These are phyloP conservation scores for Rhodocollybia butyracea DNA, from an alignment of 768 basidiomycete genomes.

Conservation along the genomic window DNA sequence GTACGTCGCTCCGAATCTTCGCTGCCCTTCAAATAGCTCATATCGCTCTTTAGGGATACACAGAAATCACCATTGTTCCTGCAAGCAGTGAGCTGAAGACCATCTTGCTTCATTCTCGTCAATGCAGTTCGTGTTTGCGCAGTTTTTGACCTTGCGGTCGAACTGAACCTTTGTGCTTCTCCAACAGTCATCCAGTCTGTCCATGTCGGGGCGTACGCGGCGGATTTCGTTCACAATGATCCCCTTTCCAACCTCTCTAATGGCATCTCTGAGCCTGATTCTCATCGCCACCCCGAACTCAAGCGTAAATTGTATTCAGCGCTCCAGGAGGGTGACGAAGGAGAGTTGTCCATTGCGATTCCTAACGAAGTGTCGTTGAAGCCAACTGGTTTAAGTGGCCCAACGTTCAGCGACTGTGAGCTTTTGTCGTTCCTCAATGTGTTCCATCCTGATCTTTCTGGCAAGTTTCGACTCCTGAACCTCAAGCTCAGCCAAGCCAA, in stretches of 20 bases:
- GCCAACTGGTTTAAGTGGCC: slow-evolving; percentile 49
- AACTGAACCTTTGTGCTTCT: slow-evolving; percentile 14
- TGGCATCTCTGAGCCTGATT: slow-evolving; percentile 55
- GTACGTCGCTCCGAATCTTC: slow-evolving; percentile 38
- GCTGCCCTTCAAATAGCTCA: slow-evolving; percentile 12
- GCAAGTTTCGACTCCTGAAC: slow-evolving; percentile 61
- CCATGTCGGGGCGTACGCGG: slow-evolving; percentile 64
- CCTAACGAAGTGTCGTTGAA: slow-evolving; percentile 68
- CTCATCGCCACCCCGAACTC: slow-evolving; percentile 87
- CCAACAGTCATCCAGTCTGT: slow-evolving; percentile 66
- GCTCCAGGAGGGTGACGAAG: slow-evolving; percentile 88
- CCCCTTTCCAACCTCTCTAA: slow-evolving; percentile 64
- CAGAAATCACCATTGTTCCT: slow-evolving; percentile 87
- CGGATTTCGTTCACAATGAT: slow-evolving; percentile 80
- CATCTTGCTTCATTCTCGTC: slow-evolving; percentile 84
- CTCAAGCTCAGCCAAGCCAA: slow-evolving; percentile 25
- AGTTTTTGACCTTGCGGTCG: not conserved
- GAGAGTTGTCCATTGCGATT: slow-evolving; percentile 89
- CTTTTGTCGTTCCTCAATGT: not conserved
- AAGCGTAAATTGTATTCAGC: slow-evolving; percentile 92
- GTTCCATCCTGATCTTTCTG: not conserved
- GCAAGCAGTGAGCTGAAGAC: slow-evolving; percentile 75
- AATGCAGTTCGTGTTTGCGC: slow-evolving; percentile 63
- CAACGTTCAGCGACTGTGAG: slow-evolving; percentile 57
- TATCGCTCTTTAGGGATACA: slow-evolving; percentile 68